Base-by-base conservation (phyloP, 441 rosid species). In the Mallotus japonicus region DNA sequence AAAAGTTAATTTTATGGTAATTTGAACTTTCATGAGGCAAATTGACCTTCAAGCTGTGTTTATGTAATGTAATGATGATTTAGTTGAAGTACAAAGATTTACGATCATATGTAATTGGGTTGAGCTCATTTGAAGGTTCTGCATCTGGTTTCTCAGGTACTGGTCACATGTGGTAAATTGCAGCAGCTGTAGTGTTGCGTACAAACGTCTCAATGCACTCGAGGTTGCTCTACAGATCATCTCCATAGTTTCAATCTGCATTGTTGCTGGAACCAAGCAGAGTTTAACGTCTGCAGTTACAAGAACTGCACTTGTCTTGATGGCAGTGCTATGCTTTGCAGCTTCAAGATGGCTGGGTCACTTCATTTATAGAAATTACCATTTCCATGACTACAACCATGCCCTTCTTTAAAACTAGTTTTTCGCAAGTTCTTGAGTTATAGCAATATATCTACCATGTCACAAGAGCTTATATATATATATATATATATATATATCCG, bases 141-240 rank as follows among this genome's bases (percentile, higher is more conserved):
- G 49, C 11, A 13, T 67, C n/a, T 44, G 15, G 28, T 47, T 17
- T 64, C 58, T 20, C 82, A 91, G 97, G 89, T 90, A 90, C 72
- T 76, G 96, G 92, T 82, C 94, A 11, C 96, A 88, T 79, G 92
- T 90, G 65, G 93, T 85, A 88, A 90, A 85, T 66, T 89, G 95
- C 77, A 79, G 84, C 73, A 90, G 96, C 77, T 90, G 97, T 81
- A 79, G 67, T 50, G 61, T 53, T 34, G 93, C 95, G 49, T 72
- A 90, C 72, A 90, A 87, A 60, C 77, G 75, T 75, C 93, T 92
- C 20, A 86, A 79, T 2, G 84, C 73, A 2, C 75, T 89, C 8
- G 93, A 92, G 79, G 86, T 87, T 13, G 66, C 74, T 14, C 77
- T 89, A 47, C 93, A 87, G 71, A 73, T 89, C n/a, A 60, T 85